Conservation (phyloP, 2,329 filamentous ascomycete genomes). For the Alternaria consortialis region DNA sequence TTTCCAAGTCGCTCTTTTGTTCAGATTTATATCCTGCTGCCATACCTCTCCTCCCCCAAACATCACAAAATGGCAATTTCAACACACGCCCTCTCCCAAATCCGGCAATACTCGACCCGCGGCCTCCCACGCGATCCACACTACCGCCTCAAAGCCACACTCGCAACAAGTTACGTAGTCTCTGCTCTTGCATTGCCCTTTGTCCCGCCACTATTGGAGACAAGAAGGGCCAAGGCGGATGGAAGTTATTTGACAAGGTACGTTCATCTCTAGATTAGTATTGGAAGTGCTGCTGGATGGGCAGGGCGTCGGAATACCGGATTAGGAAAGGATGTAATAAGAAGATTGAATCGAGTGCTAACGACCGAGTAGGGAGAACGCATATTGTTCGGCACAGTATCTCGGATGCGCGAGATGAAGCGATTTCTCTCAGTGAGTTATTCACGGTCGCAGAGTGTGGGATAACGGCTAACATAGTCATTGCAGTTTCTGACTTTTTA, state of each 20-base stretch:
- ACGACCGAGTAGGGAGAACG: constrained; percentile 31
- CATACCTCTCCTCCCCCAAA: background rate
- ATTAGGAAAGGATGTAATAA: background rate
- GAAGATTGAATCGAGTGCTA: constrained; percentile 2
- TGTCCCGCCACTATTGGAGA: constrained; percentile 52
- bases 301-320: background rate
- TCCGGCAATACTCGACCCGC: constrained; percentile 49
- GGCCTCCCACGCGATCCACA: constrained; percentile 46
- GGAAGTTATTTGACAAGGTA: constrained; percentile 51
- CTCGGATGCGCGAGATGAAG: constrained; percentile 36
- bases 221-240: constrained; percentile 47
- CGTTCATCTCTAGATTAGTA: constrained; percentile 9
- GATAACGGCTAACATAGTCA: background rate
- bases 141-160: constrained; percentile 46
- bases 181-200: constrained; percentile 52
- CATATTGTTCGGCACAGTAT: constrained; percentile 39
- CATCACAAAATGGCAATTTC: constrained; percentile 40
- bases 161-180: constrained; percentile 51
- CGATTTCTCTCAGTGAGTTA: no score
- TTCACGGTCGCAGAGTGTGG: no score
- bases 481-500: background rate
- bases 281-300: background rate
- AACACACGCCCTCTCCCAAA: constrained; percentile 41
- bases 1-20: background rate
- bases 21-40: background rate